phyloP scores from a whole-genome alignment of 495 filamentous ascomycete species.

The Platismatia glauca region DNA sequence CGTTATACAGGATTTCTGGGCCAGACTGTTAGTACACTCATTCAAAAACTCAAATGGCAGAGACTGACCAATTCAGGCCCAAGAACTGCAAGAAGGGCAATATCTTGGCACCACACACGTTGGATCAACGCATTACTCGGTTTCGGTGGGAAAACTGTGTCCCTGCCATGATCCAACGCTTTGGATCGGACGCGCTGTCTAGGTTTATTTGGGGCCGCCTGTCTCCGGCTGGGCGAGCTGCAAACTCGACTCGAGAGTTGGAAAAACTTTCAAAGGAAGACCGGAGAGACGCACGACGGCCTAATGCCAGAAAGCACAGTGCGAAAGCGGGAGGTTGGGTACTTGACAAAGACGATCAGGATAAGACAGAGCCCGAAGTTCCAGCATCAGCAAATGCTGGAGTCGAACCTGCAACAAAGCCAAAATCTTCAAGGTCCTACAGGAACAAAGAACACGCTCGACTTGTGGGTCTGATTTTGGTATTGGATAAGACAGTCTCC shows the following conservation, averaged over 20 bases:
- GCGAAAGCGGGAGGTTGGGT: not conserved
- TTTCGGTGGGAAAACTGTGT: not conserved
- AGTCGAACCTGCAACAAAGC: no score
- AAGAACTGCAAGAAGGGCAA: not conserved
- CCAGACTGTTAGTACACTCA: not conserved
- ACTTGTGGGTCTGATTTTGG: no score
- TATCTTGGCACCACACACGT: no score
- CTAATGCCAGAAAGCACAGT: not conserved
- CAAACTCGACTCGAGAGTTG: not conserved
- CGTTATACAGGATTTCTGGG: not conserved
- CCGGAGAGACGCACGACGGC: not conserved
- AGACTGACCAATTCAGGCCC: not conserved
- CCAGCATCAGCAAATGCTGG: no score
- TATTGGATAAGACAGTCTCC: no score
- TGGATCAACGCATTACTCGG: not conserved
- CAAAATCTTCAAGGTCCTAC: no score
- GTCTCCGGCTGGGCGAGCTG: not conserved
- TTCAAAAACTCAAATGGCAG: not conserved
- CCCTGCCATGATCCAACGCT: not conserved
- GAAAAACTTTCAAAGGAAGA: not conserved
- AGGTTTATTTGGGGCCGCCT: not conserved
- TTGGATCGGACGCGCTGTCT: not conserved
- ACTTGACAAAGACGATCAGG: no score
- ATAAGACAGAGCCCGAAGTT: no score
- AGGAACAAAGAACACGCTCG: no score